These are phyloP conservation scores for Aspergillus sp. DNA, from an alignment of 2,329 filamentous ascomycete genomes.

Conservation along the genomic window DNA sequence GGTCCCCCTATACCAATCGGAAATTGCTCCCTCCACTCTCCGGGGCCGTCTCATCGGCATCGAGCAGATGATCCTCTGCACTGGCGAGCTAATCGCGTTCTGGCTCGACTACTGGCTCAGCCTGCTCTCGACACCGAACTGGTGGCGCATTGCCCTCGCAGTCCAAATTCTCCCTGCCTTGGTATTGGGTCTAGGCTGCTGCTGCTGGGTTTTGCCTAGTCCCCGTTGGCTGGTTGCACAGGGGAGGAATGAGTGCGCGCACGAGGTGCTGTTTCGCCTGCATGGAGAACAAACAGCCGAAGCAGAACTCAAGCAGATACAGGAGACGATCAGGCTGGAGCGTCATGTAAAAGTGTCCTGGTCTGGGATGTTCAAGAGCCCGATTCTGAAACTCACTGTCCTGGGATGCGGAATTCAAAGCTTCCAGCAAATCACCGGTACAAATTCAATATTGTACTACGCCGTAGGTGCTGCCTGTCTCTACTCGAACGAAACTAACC, in stretches of 20 bases:
- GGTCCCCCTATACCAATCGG: constrained; percentile 19
- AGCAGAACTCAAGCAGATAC: constrained; percentile 18
- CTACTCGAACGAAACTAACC: not conserved
- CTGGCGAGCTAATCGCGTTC: constrained; percentile 20
- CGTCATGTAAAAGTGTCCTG: constrained; percentile 3
- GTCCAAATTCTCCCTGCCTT: constrained; percentile 19
- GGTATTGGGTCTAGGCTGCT: constrained; percentile 14
- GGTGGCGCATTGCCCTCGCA: constrained; percentile 22
- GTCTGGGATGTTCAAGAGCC: not conserved
- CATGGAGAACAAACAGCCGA: constrained; percentile 18
- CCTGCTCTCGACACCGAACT: constrained; percentile 15
- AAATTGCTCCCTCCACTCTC: constrained; percentile 19
- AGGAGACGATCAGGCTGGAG: constrained; percentile 6
- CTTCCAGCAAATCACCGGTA: constrained; percentile 21
- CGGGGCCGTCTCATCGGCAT: constrained; percentile 18
- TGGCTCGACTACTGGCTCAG: constrained; percentile 20
- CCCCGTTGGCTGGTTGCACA: constrained; percentile 22
- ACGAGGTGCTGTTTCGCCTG: constrained; percentile 18
- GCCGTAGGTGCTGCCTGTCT: constrained; percentile 8
- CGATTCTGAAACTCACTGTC: constrained; percentile 12
- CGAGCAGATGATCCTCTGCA: constrained; percentile 15
- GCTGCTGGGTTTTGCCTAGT: constrained; percentile 14
- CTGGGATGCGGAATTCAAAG: constrained; percentile 20
- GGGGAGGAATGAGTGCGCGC: constrained; percentile 19
- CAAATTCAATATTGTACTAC: constrained; percentile 22